Evolutionary conservation across 805 yeast species (phyloP).

Genomic region (Saccharomycopsis synnaedendra): DNA sequence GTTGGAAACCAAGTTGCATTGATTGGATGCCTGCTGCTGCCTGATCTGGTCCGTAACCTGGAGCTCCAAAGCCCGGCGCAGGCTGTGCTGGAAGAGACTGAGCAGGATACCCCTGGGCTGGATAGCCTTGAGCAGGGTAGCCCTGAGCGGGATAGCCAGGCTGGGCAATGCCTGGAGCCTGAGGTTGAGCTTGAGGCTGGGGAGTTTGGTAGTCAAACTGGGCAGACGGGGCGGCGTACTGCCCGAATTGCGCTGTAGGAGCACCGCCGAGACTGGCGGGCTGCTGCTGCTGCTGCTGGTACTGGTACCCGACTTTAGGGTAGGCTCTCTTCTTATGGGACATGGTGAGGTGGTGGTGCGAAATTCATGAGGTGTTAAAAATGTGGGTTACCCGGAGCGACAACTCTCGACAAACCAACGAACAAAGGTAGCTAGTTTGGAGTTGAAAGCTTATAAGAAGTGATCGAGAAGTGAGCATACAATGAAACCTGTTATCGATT

Average conservation of each 20-base stretch:
- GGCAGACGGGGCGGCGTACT: neutral
- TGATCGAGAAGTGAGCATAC: too few species aligned
- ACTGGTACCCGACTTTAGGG: slow-evolving; percentile 18
- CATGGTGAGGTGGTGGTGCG: slow-evolving; percentile 13
- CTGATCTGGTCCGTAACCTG: slow-evolving; percentile 22
- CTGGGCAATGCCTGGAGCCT: neutral
- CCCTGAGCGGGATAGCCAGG: slow-evolving; percentile 14
- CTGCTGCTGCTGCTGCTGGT: slow-evolving; percentile 23
- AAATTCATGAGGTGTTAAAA: neutral
- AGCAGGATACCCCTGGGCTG: slow-evolving; percentile 9
- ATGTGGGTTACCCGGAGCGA: neutral
- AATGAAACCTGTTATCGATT: too few species aligned
- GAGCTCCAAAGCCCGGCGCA: slow-evolving; percentile 20
- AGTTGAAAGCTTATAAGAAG: too few species aligned
- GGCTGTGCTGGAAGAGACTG: slow-evolving; percentile 14
- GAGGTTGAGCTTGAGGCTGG: neutral
- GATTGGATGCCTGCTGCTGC: slow-evolving; percentile 23
- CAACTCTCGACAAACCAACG: neutral
- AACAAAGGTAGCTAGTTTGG: neutral
- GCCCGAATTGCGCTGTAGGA: slow-evolving; percentile 17
- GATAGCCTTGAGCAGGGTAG: slow-evolving; percentile 1
- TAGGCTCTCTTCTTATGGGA: slow-evolving; percentile 24
- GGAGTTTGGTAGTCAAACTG: neutral
- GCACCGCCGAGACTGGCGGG: slow-evolving; percentile 19
- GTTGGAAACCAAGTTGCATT: slow-evolving; percentile 22